Percentiles rank a stretch among this genome's conserved stretches.
These are phyloP conservation scores for Kwoniella dejecticola DNA, from an alignment of 768 basidiomycete species.

Conservation along the genomic window DNA sequence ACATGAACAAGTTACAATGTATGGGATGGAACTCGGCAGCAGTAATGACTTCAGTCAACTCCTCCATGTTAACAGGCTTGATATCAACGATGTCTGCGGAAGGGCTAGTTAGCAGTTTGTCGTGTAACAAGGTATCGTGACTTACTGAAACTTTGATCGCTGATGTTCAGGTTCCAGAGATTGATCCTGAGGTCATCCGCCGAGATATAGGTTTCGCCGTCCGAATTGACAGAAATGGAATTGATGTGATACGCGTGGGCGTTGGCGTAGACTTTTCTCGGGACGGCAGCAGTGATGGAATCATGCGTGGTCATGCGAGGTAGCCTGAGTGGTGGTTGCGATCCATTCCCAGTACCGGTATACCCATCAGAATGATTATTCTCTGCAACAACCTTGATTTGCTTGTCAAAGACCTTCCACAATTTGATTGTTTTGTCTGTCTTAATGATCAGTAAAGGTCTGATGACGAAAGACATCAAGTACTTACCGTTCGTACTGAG, in stretches of 20 bases:
- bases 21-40: constrained; percentile 97
- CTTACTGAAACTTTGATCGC: constrained; percentile 98
- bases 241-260: constrained; percentile 99
- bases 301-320: constrained; percentile 93
- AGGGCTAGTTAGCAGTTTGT: not conserved
- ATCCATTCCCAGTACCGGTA: constrained; percentile 29
- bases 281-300: constrained; percentile 97
- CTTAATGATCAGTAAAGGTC: not conserved
- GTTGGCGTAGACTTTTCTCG: constrained; percentile 97
- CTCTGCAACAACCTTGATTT: constrained; percentile 90
- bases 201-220: constrained; percentile 98
- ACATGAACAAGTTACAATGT: constrained; percentile 99
- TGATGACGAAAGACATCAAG: not conserved
- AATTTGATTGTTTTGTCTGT: constrained; percentile 99
- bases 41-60: constrained; percentile 99
- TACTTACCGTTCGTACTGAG: constrained; percentile 89
- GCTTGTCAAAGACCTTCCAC: constrained; percentile 99
- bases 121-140: constrained; percentile 30
- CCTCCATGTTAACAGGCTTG: constrained; percentile 99
- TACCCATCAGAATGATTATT: constrained; percentile 75
- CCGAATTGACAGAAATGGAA: constrained; percentile 98
- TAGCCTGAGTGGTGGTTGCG: constrained; percentile 64
- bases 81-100: constrained; percentile 94
- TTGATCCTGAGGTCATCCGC: constrained; percentile 98
- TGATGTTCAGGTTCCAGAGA: constrained; percentile 97